Base-by-base conservation (phyloP, 495 filamentous ascomycete genomes). In the Penicillium atrosanguineum region DNA sequence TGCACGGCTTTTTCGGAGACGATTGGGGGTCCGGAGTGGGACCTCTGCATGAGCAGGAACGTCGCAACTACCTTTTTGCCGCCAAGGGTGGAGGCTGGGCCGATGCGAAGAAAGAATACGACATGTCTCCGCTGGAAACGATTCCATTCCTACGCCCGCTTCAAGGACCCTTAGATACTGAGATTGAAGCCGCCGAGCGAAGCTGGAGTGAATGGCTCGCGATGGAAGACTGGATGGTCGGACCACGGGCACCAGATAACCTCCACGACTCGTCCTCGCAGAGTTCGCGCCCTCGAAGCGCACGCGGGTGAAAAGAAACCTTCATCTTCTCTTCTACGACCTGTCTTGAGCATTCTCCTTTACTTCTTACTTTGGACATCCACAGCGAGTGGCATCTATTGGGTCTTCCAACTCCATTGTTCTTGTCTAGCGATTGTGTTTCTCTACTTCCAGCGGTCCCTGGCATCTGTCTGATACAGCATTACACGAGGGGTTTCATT, bases 141-240 rank as follows among this genome's bases (percentile, higher is more conserved):
- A 83, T 95, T 20, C 94, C 93, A 4, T 98, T 94, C 63, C 69
- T 97, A 53, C 83, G 83, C 57, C 90, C 92, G 25, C 71, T 97
- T 28, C 84, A 88, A 62, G 79, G 83, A 39, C 84, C 88, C 2
- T 75, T 83, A 28, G 84, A 91, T 59, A 79, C 81, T 20, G 94
- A 97, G 75, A 92, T 97, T 57, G 83, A 89, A 53, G 79, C 71
- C 12, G 94, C 92, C 0, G 91, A 98, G 75, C 79, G 79, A 55
- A 84, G 75, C 50, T 96, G 89, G 88, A 89, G 85, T 61, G 83
- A 87, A 61, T 95, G 89, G 89, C 72, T 95, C 29, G 90, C 89
- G 8, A 95, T 96, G 89, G 89, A 95, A 68, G 90, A 95, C 65
- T 96, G 91, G 90, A 94, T 95, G 90, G 75, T 95, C 42, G 91